These are phyloP conservation scores for Tephrocybe rancida DNA, from an alignment of 768 basidiomycete species.

Conservation along the genomic window DNA sequence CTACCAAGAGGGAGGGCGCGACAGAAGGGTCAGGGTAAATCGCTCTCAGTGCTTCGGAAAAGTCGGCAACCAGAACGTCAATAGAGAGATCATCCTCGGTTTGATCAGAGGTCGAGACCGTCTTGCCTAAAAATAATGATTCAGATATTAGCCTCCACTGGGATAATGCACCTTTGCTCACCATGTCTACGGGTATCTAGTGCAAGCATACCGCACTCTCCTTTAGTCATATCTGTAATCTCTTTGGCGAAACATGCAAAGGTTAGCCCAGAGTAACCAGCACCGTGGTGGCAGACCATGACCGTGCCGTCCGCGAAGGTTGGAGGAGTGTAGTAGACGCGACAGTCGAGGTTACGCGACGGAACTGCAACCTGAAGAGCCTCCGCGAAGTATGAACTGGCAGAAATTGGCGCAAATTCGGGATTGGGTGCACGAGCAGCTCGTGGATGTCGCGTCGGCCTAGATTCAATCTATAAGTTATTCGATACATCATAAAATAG, in stretches of 20 bases:
- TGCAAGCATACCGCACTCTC: constrained; percentile 80
- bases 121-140: constrained; percentile 66
- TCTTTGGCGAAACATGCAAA: constrained; percentile 93
- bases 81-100: constrained; percentile 68
- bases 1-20: constrained; percentile 77
- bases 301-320: constrained; percentile 58
- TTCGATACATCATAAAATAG: constrained; percentile 6
- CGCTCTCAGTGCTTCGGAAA: constrained; percentile 66
- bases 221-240: constrained; percentile 56
- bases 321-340: constrained; percentile 86
- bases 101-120: constrained; percentile 41
- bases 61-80: constrained; percentile 70
- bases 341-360: constrained; percentile 60
- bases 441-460: constrained; percentile 33
- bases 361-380: constrained; percentile 79
- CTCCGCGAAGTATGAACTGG: constrained; percentile 72
- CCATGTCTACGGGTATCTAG: constrained; percentile 90
- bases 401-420: constrained; percentile 77
- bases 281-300: constrained; percentile 94
- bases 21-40: constrained; percentile 65
- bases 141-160: background rate
- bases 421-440: constrained; percentile 51
- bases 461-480: constrained; percentile 18
- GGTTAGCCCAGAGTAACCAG: constrained; percentile 86
- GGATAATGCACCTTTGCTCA: constrained; percentile 32